Evolutionary conservation across 1,284 basidiomycete genomes (phyloP), one percentile per base, ranked within the genome.

Genomic region (Marasmius oreades): DNA sequence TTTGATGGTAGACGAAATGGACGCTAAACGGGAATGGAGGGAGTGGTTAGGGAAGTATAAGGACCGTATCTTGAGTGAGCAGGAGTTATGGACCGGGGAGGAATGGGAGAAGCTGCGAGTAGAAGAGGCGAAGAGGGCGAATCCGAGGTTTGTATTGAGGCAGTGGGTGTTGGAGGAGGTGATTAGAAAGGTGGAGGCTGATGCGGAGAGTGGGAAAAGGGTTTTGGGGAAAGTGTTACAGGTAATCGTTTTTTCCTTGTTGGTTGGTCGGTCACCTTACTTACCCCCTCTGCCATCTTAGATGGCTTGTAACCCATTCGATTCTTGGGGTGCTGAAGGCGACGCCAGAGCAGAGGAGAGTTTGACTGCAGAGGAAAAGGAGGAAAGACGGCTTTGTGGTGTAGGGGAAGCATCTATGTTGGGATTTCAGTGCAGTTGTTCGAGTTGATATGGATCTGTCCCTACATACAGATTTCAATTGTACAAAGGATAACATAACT

Each of bases 101-200:
- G 70, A 75, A 55, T 69, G 72, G 20, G 77, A 80, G 48, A 66
- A 59, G 1, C 70, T 71, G 59, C 71, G 85, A 52, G 72, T 73
- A 62, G 68, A 61, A 23, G 81, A 69, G 20, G 76, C 79, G 70
- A 76, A 72, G 55, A 68, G 60, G 10, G 82, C 78, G 20, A 97
- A 98, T 66, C 95, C 95, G 14, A 78, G 93, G 28, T 97, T 98
- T 70, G 84, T 95, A 37, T 73, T 97, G 57, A 77, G 95, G 57
- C 95, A 97, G 71, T 97, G 95, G 95, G 75, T 97, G 2, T 77
- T 98, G 26, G 93, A 97, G 68, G 93, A 96, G 66, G 85, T 92
- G 26, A 95, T 95, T 67, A 72, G 73, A 61, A 81, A 80, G 61
- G 80, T 90, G 3, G 90, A 93, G 66, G 71, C 70, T 53, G 86